A percentile compares a stretch with the other conserved stretches of the same genome.
These are phyloP conservation scores for Zostera marina DNA, from an alignment of 116 monocot species.

Conservation along the genomic window DNA sequence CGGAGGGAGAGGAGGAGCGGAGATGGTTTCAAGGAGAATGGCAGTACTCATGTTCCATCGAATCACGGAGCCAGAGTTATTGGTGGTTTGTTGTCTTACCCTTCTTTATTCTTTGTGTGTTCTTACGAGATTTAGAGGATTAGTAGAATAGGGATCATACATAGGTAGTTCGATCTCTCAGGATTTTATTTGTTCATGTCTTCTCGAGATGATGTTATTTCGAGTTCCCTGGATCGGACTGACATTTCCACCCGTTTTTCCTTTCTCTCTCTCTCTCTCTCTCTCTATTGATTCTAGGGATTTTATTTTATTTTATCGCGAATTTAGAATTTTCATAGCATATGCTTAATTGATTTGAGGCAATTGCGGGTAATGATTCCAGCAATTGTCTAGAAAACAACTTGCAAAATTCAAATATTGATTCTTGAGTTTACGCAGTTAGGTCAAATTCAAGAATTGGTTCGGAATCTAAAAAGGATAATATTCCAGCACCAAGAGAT, in stretches of 20 bases:
- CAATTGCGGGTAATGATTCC: background rate
- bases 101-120: background rate
- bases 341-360: too few species aligned
- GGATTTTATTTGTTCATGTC: too few species aligned
- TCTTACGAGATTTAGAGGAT: background rate
- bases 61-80: constrained; percentile 13
- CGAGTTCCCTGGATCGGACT: too few species aligned
- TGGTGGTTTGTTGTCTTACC: constrained; percentile 7
- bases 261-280: too few species aligned
- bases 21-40: constrained; percentile 14
- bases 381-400: background rate
- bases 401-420: too few species aligned
- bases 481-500: constrained; percentile 13
- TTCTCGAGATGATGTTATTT: too few species aligned
- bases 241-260: too few species aligned
- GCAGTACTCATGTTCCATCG: constrained; percentile 4
- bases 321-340: too few species aligned
- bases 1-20: constrained; percentile 6
- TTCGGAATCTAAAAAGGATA: constrained; percentile 32
- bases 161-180: too few species aligned
- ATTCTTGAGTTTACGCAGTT: constrained; percentile 13
- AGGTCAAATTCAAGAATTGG: constrained; percentile 19
- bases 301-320: too few species aligned
- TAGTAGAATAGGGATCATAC: too few species aligned
- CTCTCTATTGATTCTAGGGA: too few species aligned